Base-by-base conservation (phyloP, 257 asterid species). In the Salvia splendens region DNA sequence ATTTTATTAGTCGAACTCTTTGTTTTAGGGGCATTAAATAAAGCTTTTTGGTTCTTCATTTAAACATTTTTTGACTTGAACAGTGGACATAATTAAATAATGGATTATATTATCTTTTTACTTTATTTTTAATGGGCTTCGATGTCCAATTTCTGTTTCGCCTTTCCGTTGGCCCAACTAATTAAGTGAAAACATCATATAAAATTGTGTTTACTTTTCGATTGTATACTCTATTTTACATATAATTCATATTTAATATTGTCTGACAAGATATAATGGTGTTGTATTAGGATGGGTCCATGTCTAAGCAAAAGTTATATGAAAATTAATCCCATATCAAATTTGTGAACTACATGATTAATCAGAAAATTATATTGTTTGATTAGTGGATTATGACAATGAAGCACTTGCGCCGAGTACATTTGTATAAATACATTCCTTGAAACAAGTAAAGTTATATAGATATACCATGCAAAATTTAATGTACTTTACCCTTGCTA, bases 141-240 rank as follows among this genome's bases (percentile, higher is more conserved):
- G 45, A 6, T 67, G 47, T 8, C 28, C 16, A 33, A 45, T 32
- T 38, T 12, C 47, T 51, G 33, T 24, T 64, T n/a, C 41, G 9
- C 38, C 70, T 63, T 68, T 73, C 30, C 51, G 9, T 40, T 52
- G 75, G 73, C 76, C 30, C 30, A 24, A 24, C 67, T 71, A 75
- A 70, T 50, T 33, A 51, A 48, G 71, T 67, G 64, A 63, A 58
- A 52, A 46, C 61, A 32, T 52, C 40, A 59, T 12, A 64, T 47
- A 9, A 48, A 15, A 38, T 32, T 45, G 9, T 24, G 30, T 24
- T 20, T 55, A 30, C 43, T 33, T 56, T 20, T 56, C 24, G 43
- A 33, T 5, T 55, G 2, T 28, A 56, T 30, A 32, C 5, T 30
- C 30, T 12, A 5, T 1, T 30, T 53, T 20, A 17, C 8, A 3